phyloP scores from a whole-genome alignment of 1,284 basidiomycete species.

The Austroboletus novae-zelandiae region DNA sequence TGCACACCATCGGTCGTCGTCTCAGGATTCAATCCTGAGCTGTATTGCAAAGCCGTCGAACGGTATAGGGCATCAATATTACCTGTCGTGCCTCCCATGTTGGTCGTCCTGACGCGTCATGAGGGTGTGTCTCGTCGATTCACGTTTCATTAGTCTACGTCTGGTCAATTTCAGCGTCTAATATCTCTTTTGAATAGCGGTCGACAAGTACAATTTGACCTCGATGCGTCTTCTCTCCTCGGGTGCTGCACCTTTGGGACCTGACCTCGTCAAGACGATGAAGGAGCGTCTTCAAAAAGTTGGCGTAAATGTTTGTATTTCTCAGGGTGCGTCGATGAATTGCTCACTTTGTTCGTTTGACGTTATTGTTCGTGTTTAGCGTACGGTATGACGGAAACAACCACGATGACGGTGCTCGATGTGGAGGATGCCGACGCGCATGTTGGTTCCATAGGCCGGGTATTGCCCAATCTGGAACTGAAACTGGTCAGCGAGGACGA shows the following conservation, averaged over 20 bases:
- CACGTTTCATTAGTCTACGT: not conserved
- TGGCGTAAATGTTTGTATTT: slow-evolving; percentile 34
- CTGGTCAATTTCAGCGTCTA: no score
- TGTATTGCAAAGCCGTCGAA: slow-evolving; percentile 66
- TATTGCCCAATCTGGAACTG: slow-evolving; percentile 79
- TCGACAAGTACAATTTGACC: slow-evolving; percentile 68
- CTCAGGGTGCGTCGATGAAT: slow-evolving; percentile 42
- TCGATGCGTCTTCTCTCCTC: slow-evolving; percentile 62
- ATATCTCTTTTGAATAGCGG: slow-evolving; percentile 35
- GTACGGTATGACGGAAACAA: slow-evolving; percentile 80
- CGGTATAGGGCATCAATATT: slow-evolving; percentile 61
- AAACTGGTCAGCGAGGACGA: slow-evolving; percentile 68
- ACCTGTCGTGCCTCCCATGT: slow-evolving; percentile 83
- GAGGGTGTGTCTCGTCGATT: slow-evolving; percentile 40
- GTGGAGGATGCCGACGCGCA: slow-evolving; percentile 39
- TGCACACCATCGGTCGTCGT: slow-evolving; percentile 68
- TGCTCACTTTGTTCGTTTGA: no score
- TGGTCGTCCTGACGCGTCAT: slow-evolving; percentile 70
- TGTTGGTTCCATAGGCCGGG: slow-evolving; percentile 64
- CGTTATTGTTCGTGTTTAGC: slow-evolving; percentile 36
- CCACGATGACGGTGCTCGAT: slow-evolving; percentile 52
- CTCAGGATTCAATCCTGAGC: slow-evolving; percentile 69
- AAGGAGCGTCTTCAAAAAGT: slow-evolving; percentile 39
- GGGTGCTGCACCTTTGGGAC: slow-evolving; percentile 82
- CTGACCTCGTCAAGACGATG: slow-evolving; percentile 52